Evolutionary conservation across 805 yeast species (phyloP), one percentile per base, ranked within the genome.

Genomic region (Blastobotrys muscicola): DNA sequence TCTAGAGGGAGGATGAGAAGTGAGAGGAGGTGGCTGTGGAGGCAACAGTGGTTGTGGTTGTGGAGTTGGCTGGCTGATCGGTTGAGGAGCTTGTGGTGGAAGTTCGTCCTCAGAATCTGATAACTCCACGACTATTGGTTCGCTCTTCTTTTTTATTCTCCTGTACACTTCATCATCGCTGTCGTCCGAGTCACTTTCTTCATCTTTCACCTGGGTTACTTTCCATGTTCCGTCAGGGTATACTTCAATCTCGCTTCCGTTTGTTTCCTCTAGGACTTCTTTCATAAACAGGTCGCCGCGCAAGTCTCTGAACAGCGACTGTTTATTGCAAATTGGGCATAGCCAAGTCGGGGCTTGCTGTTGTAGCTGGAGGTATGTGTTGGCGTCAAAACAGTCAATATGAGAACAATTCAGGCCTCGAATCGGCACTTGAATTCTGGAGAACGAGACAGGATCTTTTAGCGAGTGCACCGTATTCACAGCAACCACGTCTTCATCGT

Each of bases 361-460:
- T 59, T 90, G 97, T 36, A 87, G 69, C 54, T 77, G 75, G 8
- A 92, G 53, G 56, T 75, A 92, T 36, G 84, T 75, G 31, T 70
- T 60, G 0, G 85, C 89, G 62, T 92, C 98, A 59, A 89, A 85
- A 58, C 97, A 89, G 54, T 84, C 90, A 11, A 86, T 64, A 62
- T 92, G 98, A 31, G 72, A 66, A 63, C 98, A 92, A 38, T 62
- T 67, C 1, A 70, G 63, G 1, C 94, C 77, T 50, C 85, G 75
- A 1, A 78, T 75, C 0, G 98, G 97, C 42, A 72, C 61, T 44
- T 68, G 66, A 72, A 92, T 81, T 45, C 84, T 71, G 7, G 76
- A 69, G 55, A 75, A 80, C 1, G 92, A 76, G 4, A 89, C 68
- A 0, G 96, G 97, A 57, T 95, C 89, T 49, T 74, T 76, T 45